These are phyloP conservation scores for Xylaria sp. DNA, from an alignment of 2,329 filamentous ascomycete genomes.

Conservation along the genomic window DNA sequence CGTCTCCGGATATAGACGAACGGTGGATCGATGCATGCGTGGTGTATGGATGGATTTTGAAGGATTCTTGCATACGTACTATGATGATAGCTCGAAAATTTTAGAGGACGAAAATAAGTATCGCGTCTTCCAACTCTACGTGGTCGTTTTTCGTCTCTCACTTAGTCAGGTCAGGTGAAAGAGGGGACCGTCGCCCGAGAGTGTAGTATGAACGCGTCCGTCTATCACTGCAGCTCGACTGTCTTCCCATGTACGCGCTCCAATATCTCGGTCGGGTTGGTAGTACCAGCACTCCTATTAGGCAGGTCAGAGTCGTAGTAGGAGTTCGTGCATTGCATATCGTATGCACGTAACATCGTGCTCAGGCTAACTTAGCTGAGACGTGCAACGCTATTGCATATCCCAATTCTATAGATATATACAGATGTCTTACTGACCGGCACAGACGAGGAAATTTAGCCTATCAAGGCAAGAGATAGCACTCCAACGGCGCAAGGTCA, in stretches of 20 bases:
- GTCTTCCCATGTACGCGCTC: constrained; percentile 1
- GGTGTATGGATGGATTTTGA: constrained; percentile 20
- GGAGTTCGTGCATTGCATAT: constrained; percentile 39
- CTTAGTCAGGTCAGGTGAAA: constrained; percentile 7
- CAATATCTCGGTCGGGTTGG: constrained; percentile 20
- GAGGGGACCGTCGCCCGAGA: constrained; percentile 2
- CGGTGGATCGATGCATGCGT: constrained; percentile 22
- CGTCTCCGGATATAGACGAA: constrained; percentile 13
- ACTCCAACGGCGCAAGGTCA: constrained; percentile 35
- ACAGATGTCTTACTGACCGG: constrained; percentile 23
- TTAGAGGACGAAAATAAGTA: constrained; percentile 8
- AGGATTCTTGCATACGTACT: constrained; percentile 26
- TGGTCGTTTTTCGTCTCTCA: constrained; percentile 10
- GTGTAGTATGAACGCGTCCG: constrained; percentile 1
- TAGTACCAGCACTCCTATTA: constrained; percentile 25
- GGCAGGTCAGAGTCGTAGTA: constrained; percentile 40
- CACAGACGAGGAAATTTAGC: constrained; percentile 27
- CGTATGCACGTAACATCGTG: constrained; percentile 39
- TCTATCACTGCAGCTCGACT: constrained; percentile 16
- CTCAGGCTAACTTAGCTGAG: constrained; percentile 40
- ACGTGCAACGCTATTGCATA: constrained; percentile 40
- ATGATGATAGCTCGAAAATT: constrained; percentile 12
- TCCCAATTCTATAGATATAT: constrained; percentile 37
- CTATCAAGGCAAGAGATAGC: constrained; percentile 32
- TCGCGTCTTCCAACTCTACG: neutral